phyloP scores from a whole-genome alignment of 163 green algal species.

The Prototheca stagnorum region DNA sequence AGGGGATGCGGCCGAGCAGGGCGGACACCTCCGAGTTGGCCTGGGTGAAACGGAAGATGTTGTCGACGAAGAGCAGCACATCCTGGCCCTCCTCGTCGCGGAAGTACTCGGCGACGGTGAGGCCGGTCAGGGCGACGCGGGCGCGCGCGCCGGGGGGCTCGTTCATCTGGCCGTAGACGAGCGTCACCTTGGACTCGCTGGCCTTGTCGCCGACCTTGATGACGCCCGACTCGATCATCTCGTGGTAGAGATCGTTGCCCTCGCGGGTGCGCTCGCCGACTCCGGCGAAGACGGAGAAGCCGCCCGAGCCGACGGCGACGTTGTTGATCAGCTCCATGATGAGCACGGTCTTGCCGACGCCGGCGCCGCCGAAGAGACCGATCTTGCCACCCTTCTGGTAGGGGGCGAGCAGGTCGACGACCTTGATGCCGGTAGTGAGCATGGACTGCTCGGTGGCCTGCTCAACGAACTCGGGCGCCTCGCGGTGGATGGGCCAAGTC shows the following conservation, averaged over 20 bases:
- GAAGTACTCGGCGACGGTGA: slow-evolving; percentile 98
- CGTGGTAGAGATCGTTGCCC: slow-evolving; percentile 97
- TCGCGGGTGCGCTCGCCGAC: slow-evolving; percentile 97
- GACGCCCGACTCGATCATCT: slow-evolving; percentile 97
- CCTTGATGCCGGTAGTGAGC: slow-evolving; percentile 98
- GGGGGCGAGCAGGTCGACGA: slow-evolving; percentile 95
- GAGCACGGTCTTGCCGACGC: slow-evolving; percentile 98
- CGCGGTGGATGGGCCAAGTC: slow-evolving; percentile 84
- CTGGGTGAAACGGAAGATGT: slow-evolving; percentile 99
- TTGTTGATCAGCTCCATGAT: slow-evolving; percentile 99
- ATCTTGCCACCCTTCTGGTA: slow-evolving; percentile 99
- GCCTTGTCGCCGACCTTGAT: slow-evolving; percentile 82
- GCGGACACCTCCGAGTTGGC: slow-evolving; percentile 99
- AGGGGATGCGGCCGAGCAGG: slow-evolving; percentile 96
- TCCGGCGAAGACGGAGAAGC: slow-evolving; percentile 99
- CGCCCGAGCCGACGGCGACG: slow-evolving; percentile 96
- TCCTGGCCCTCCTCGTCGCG: slow-evolving; percentile 96
- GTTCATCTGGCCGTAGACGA: slow-evolving; percentile 99
- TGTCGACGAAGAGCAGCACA: slow-evolving; percentile 99
- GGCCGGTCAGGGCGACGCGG: slow-evolving; percentile 90
- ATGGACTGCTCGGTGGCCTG: slow-evolving; percentile 95
- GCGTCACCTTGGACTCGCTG: slow-evolving; percentile 85
- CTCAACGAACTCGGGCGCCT: slow-evolving; percentile 87
- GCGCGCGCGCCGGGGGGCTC: slow-evolving; percentile 95
- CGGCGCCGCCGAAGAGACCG: slow-evolving; percentile 94